Percentiles rank a stretch among this genome's conserved stretches.
Evolutionary conservation across 1,284 basidiomycete species (phyloP).

Genomic region (Cutaneotrichosporon mucoides): DNA sequence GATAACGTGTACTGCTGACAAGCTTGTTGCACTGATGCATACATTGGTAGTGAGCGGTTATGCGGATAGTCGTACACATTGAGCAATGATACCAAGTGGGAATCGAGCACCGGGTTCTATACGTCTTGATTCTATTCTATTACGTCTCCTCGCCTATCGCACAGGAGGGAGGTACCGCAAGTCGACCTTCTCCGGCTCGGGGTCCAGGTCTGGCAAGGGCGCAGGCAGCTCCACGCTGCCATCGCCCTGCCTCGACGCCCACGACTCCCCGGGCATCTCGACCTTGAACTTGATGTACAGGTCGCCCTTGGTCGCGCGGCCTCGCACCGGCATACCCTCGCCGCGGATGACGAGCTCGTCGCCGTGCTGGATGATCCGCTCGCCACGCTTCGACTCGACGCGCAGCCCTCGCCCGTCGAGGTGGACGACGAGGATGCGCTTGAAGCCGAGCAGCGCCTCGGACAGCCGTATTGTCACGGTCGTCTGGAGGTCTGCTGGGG

Average conservation of each 20-base stretch:
- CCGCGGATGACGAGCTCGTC: constrained; percentile 68
- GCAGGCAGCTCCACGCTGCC: constrained; percentile 22
- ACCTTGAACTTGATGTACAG: constrained; percentile 74
- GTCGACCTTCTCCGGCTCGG: constrained; percentile 13
- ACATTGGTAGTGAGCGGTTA: not conserved
- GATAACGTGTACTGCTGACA: too few relatives aligned
- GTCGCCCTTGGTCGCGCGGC: constrained; percentile 66
- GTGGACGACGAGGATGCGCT: constrained; percentile 77
- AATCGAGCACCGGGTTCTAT: too few relatives aligned
- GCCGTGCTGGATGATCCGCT: constrained; percentile 64
- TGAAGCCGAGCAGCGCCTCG: constrained; percentile 85
- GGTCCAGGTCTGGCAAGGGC: constrained; percentile 24
- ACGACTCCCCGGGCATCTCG: constrained; percentile 61
- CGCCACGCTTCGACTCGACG: constrained; percentile 65
- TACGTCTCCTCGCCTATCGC: not conserved
- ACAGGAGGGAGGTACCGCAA: constrained; percentile 8
- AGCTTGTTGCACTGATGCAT: too few relatives aligned
- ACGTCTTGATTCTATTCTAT: too few relatives aligned
- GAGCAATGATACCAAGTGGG: too few relatives aligned
- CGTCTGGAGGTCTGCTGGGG: constrained; percentile 32
- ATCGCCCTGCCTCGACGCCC: constrained; percentile 31
- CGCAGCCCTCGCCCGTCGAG: constrained; percentile 83
- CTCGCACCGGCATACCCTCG: constrained; percentile 81
- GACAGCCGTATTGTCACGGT: constrained; percentile 68
- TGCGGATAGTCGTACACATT: too few relatives aligned